These are phyloP conservation scores for Hypoxylon lenormandii DNA, from an alignment of 495 filamentous ascomycete genomes.

Conservation along the genomic window DNA sequence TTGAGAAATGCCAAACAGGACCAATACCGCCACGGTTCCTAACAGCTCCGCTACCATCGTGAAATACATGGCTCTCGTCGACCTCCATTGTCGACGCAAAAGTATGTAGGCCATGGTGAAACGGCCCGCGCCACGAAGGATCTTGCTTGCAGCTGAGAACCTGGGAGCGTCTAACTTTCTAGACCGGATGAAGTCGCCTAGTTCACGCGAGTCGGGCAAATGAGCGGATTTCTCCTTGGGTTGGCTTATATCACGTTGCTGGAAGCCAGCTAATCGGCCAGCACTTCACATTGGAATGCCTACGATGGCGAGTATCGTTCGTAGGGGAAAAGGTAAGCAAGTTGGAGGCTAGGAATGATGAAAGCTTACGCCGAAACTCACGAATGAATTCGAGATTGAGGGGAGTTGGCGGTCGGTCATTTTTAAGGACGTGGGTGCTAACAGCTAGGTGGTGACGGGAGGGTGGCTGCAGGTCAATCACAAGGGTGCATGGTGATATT, in stretches of 20 bases:
- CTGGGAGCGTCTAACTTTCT: slow-evolving; percentile 25
- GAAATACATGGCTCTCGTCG: slow-evolving; percentile 70
- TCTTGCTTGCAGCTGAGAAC: slow-evolving; percentile 17
- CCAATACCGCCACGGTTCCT: slow-evolving; percentile 75
- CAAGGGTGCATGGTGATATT: slow-evolving; percentile 49
- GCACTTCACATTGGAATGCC: slow-evolving; percentile 42
- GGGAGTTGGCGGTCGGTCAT: slow-evolving; percentile 49
- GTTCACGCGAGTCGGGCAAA: slow-evolving; percentile 33
- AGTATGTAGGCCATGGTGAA: slow-evolving; percentile 58
- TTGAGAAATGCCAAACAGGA: slow-evolving; percentile 82
- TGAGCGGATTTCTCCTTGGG: slow-evolving; percentile 29
- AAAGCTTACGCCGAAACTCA: slow-evolving; percentile 35
- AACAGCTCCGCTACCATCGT: slow-evolving; percentile 77
- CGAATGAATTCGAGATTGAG: slow-evolving; percentile 39
- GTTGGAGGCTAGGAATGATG: slow-evolving; percentile 1
- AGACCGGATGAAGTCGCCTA: slow-evolving; percentile 1
- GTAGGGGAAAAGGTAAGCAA: slow-evolving; percentile 4
- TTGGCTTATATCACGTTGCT: slow-evolving; percentile 37
- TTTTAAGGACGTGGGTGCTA: slow-evolving; percentile 44
- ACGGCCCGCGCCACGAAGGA: slow-evolving; percentile 37
- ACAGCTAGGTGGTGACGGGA: slow-evolving; percentile 35
- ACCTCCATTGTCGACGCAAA: slow-evolving; percentile 71
- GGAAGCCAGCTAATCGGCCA: slow-evolving; percentile 39
- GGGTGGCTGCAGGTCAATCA: slow-evolving; percentile 49
- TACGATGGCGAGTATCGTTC: slow-evolving; percentile 41